Evolutionary conservation across 1,284 basidiomycete species (phyloP), one percentile per base, ranked within the genome.

Genomic region (Mixia osmundae): DNA sequence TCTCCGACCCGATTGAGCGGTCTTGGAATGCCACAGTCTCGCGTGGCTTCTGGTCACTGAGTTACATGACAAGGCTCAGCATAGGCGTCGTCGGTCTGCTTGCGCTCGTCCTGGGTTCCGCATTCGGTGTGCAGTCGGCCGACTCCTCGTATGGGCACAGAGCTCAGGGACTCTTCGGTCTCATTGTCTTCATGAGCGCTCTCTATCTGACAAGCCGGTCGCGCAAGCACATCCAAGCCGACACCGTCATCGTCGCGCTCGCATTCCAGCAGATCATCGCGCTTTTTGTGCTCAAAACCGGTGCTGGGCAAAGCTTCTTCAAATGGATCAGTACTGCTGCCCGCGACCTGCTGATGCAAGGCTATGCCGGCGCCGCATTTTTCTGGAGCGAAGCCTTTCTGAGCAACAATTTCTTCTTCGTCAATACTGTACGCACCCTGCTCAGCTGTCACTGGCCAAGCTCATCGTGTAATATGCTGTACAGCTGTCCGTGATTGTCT

Each of bases 231-330:
- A 64, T 82, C 38, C 70, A 71, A 32, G 80, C 76, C 76, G n/a
- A 69, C 14, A 80, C 77, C 8, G 67, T 82, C 46, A 70, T 82
- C 40, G 71, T 79, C 31, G 79, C 79, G 11, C 61, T 83, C n/a
- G 71, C 79, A 56, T 51, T 73, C 33, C 79, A 85, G 51, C 78
- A 83, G 57, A 67, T 62, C 11, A 68, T 83, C 38, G 80, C 78
- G 2, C 64, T 85, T 37, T 80, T 85, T 52, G 79, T 83, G 27
- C 65, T 85, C 48, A 80, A 80, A 58, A 68, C 70, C 12, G 59
- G 59, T 34, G 77, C 77, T 30, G 79, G 79, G 23, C 21, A 21
- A 15, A 16, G 9, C 21, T 12, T 33, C 3, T 19, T 33, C 25
- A 42, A 39, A 35, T 44, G 43, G 46, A 44, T 46, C 23, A 41